These are phyloP conservation scores for Zopfochytrium polystomum DNA, from an alignment of 371 early-diverging fungal species.

Conservation along the genomic window DNA sequence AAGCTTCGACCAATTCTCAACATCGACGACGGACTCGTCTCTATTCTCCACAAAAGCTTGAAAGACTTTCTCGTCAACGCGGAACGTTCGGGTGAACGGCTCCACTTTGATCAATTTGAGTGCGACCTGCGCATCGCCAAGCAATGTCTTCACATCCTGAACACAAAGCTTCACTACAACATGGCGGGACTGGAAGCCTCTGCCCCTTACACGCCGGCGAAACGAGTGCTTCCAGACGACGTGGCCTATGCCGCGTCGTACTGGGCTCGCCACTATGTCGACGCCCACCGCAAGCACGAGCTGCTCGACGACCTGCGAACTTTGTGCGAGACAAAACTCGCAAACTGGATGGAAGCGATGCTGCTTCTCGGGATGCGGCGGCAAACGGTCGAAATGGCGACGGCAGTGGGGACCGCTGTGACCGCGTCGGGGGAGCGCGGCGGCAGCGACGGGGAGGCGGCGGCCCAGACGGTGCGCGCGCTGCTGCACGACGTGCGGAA, in stretches of 20 bases:
- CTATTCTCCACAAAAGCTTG: conserved; percentile 22
- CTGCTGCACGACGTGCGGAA: not conserved
- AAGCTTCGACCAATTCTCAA: not conserved
- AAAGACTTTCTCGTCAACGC: conserved; percentile 16
- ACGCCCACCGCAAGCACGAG: not conserved
- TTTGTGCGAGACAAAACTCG: conserved; percentile 1
- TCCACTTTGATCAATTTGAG: not conserved
- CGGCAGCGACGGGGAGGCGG: not conserved
- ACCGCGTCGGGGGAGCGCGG: no score
- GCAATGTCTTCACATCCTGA: conserved; percentile 4
- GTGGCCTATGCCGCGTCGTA: not conserved
- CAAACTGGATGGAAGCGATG: conserved; percentile 8
- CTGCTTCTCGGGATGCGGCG: not conserved
- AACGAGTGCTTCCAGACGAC: not conserved
- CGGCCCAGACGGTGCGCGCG: not conserved
- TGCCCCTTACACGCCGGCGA: not conserved
- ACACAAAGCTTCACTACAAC: not conserved
- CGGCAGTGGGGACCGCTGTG: not conserved
- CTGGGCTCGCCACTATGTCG: not conserved
- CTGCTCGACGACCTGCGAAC: not conserved
- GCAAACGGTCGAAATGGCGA: not conserved
- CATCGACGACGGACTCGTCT: not conserved
- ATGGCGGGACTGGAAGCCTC: conserved; percentile 1
- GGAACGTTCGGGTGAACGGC: not conserved
- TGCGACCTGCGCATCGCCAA: not conserved